Base-by-base conservation (phyloP, 345 rosid species). In the Populus alba region DNA sequence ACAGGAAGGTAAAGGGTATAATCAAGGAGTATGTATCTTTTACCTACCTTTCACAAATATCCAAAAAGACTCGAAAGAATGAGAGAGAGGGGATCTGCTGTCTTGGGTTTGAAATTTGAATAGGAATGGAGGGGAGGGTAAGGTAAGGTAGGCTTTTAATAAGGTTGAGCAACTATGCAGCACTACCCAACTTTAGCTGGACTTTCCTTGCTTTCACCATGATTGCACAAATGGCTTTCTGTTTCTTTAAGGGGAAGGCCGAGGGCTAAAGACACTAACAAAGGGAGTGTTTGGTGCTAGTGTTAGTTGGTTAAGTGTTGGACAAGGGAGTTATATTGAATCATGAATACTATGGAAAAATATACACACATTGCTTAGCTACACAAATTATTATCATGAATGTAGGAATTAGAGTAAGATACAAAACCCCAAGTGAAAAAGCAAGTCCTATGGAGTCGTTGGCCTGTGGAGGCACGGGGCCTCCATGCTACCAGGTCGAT, bases 221-320 rank as follows among this genome's bases (percentile, higher is more conserved):
- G 84, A 77, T 85, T 82, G 86, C 79, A 3, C 31, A 47, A 66
- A 77, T 80, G 69, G 85, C 71, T 79, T 88, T 85, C 87, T 86
- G 87, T 88, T 88, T 70, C 91, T 86, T 88, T 33, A 88, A 86
- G 87, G 81, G 80, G 86, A 88, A 88, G 88, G 66, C 74, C 82
- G 66, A 35, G 43, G 66, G 35, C 59, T 29, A 72, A 70, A 76
- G 66, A 67, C 66, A 77, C 80, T 59, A 23, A 47, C 62, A 73
- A 72, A 35, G n/a, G 38, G 49, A 37, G 73, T 37, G 85, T 81
- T 84, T 68, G 88, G 82, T 86, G 79, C 57, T 69, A 47, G 83
- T 76, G 88, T 82, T 83, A 74, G 88, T 85, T 84, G 88, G 86
- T 86, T 84, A 82, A 85, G 88, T 86, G 87, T 76, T 78, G 82